Evolutionary conservation across 2,329 filamentous ascomycete species (phyloP).

Genomic region (Fusarium caatingaense): DNA sequence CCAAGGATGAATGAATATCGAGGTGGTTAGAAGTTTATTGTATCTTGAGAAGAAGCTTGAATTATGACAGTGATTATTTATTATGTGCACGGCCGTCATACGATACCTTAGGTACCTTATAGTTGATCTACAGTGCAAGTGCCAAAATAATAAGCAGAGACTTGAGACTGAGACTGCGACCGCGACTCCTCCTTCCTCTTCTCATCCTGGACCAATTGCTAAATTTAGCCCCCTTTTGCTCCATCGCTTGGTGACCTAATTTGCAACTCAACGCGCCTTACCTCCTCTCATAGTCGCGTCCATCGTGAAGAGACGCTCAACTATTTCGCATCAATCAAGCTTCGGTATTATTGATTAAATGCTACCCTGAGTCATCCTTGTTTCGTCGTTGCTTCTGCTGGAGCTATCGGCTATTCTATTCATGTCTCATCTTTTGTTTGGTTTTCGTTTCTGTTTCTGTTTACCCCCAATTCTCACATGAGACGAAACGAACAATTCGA

Average conservation of each 20-base stretch:
- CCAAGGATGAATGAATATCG: neutral
- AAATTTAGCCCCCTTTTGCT: conserved; percentile 46
- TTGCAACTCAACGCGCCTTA: conserved; percentile 35
- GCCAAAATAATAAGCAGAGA: conserved; percentile 11
- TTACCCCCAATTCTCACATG: conserved; percentile 17
- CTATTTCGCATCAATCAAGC: neutral
- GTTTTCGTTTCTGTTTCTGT: conserved; percentile 10
- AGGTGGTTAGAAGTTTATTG: neutral
- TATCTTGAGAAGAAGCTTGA: neutral
- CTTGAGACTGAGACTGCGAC: neutral
- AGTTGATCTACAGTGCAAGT: conserved; percentile 33
- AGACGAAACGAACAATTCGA: conserved; percentile 22
- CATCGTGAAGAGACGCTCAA: neutral
- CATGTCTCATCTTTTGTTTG: conserved; percentile 36
- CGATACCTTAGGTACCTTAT: neutral
- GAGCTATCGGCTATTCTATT: conserved; percentile 10
- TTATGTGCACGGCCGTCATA: conserved; percentile 29
- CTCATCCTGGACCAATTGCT: conserved; percentile 37
- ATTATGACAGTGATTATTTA: neutral
- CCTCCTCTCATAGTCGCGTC: neutral
- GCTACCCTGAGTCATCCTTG: conserved; percentile 1
- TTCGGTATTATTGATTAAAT: conserved; percentile 10
- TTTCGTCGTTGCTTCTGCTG: conserved; percentile 13
- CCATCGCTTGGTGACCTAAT: conserved; percentile 43
- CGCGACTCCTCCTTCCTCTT: neutral